Base-by-base conservation (phyloP, 176 grass and related monocot species). In the Oryza officinalis region DNA sequence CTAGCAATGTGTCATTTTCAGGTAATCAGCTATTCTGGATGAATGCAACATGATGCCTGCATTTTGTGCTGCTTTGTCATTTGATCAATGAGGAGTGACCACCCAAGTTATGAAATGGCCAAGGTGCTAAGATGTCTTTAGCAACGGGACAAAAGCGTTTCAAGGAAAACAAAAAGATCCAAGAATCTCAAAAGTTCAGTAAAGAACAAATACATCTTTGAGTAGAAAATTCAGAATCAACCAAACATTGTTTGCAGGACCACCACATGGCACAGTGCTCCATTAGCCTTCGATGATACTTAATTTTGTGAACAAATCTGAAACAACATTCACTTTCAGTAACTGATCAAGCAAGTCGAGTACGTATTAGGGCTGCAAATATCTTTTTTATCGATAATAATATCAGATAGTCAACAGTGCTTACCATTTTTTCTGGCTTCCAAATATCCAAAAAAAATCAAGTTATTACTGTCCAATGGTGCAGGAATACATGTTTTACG, bases 161-260 rank as follows among this genome's bases (percentile, higher is more conserved):
- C 27, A 32, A 38, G 32, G 26, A 13, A 63, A 64, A 73, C 57
- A 65, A 13, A 25, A 40, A 18, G 3, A 32, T 15, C n/a, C 22
- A 84, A 54, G 72, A 76, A 85, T 77, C 72, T 77, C 59, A 43
- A 69, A 3, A 15, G 45, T 67, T 38, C 64, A 71, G 31, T 18
- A 63, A 83, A 72, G 6, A 77, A 79, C 74, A 47, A 74, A 63
- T 32, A 65, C 74, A 79, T 83, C 43, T 28, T 31, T 11, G 22
- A 65, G 41, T n/a, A 74, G 67, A 60, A 81, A 18, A 5, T 3
- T 52, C n/a, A 69, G 18, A 87, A 69, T 33, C 20, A 71, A 92
- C 92, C 85, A 7, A 13, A 26, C 84, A 89, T 76, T 80, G 84
- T 85, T 83, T 82, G 88, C 26, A 75, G 86, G 84, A 49, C 83